A percentile compares a stretch with the other conserved stretches of the same genome.
Conservation (phyloP, 1,284 basidiomycete species). For the Phaffia rhodozyma region DNA sequence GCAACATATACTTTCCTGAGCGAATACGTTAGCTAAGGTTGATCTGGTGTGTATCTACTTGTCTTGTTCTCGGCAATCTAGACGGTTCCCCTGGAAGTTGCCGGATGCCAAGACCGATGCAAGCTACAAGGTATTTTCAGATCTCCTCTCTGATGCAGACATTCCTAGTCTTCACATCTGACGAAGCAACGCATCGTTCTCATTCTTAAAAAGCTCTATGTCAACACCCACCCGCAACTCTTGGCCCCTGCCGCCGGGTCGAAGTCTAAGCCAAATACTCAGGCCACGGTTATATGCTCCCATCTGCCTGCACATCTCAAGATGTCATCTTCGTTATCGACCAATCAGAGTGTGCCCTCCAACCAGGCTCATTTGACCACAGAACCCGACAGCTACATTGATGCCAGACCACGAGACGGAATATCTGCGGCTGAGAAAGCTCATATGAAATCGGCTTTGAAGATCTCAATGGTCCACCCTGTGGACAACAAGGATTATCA, state of each 20-base stretch:
- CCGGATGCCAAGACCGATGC: slow-evolving; percentile 89
- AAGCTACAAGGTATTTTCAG: slow-evolving; percentile 49
- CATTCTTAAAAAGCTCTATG: slow-evolving; percentile 48
- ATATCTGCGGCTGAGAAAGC: slow-evolving; percentile 1
- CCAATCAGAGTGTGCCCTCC: neutral
- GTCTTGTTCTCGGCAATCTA: slow-evolving; percentile 21
- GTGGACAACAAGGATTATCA: neutral
- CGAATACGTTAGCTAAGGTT: neutral
- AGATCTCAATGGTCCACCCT: slow-evolving; percentile 19
- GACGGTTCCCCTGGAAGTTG: slow-evolving; percentile 98
- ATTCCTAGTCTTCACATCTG: no score
- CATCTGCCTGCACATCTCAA: slow-evolving; percentile 18
- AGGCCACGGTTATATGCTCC: slow-evolving; percentile 17
- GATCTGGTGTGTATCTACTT: neutral
- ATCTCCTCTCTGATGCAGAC: no score
- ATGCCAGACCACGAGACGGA: neutral
- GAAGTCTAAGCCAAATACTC: slow-evolving; percentile 25
- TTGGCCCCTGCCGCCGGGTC: slow-evolving; percentile 34
- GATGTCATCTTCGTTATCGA: slow-evolving; percentile 13
- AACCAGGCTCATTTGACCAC: neutral
- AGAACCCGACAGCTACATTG: slow-evolving; percentile 3
- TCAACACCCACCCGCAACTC: slow-evolving; percentile 81
- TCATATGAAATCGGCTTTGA: slow-evolving; percentile 17
- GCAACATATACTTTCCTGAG: neutral
- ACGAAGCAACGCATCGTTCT: neutral